These are phyloP conservation scores for Dothistroma septosporum DNA, from an alignment of 2,329 filamentous ascomycete species.

Conservation along the genomic window DNA sequence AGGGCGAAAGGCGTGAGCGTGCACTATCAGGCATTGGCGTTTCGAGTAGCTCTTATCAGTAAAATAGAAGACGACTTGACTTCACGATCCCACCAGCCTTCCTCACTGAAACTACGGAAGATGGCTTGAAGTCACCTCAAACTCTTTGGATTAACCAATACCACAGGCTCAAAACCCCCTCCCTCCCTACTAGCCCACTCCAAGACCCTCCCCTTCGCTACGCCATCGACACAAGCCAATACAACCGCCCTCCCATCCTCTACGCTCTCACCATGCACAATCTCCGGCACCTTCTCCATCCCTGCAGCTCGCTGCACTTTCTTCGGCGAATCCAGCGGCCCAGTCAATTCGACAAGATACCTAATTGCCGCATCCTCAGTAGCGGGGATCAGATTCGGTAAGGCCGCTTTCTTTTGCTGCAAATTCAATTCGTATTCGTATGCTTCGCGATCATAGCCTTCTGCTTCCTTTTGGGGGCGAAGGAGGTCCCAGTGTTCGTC, in stretches of 20 bases:
- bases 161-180: conserved; percentile 25
- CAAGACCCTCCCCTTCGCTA: conserved; percentile 24
- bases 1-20: background rate
- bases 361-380: conserved; percentile 18
- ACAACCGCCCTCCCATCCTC: conserved; percentile 25
- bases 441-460: conserved; percentile 38
- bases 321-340: conserved; percentile 26
- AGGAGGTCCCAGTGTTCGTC: conserved; percentile 38
- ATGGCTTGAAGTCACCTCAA: conserved; percentile 11
- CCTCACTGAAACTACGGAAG: background rate
- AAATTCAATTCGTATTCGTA: conserved; percentile 39
- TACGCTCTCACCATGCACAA: conserved; percentile 25
- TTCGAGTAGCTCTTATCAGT: background rate
- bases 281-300: conserved; percentile 24
- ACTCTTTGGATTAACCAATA: conserved; percentile 26
- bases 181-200: conserved; percentile 21
- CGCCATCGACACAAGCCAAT: conserved; percentile 31
- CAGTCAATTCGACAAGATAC: conserved; percentile 32
- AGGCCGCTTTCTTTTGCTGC: conserved; percentile 26
- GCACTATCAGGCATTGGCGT: background rate
- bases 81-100: background rate
- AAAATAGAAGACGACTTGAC: background rate
- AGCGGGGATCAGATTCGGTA: conserved; percentile 20
- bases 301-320: conserved; percentile 28
- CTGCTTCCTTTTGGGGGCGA: conserved; percentile 28